Evolutionary conservation across 2,329 filamentous ascomycete genomes (phyloP).

Genomic region (Fusarium nanum): DNA sequence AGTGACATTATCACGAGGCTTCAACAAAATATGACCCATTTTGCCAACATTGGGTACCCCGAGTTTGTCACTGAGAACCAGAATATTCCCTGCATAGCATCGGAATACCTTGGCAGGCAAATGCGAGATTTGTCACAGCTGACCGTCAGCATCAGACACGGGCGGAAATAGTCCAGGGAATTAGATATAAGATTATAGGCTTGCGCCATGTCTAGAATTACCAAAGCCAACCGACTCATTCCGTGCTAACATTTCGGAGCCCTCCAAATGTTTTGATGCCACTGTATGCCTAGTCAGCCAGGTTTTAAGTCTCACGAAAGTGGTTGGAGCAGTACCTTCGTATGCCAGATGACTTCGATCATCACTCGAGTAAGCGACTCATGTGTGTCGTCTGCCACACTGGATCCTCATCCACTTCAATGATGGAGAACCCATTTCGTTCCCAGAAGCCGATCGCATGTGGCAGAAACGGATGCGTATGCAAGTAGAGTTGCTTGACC

Average conservation of each 20-base stretch:
- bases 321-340: neutral
- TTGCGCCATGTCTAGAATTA: neutral
- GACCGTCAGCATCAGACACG: neutral
- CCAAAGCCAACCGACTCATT: neutral
- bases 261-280: neutral
- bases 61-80: neutral
- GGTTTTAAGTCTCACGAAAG: too few species aligned
- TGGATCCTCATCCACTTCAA: slow-evolving; percentile 41
- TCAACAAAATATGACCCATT: neutral
- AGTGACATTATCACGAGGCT: neutral
- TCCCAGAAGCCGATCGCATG: slow-evolving; percentile 46
- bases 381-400: slow-evolving; percentile 49
- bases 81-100: neutral
- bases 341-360: neutral
- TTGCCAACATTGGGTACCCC: neutral
- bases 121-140: neutral
- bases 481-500: slow-evolving; percentile 43
- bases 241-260: neutral
- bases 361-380: slow-evolving; percentile 3
- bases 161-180: neutral
- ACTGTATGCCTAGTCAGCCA: neutral
- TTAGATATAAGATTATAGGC: neutral
- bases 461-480: slow-evolving; percentile 47
- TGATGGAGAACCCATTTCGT: slow-evolving; percentile 36
- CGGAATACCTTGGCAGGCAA: neutral